Conservation (phyloP, 1,284 basidiomycete genomes). For the Ceraceosorus guamensis region DNA sequence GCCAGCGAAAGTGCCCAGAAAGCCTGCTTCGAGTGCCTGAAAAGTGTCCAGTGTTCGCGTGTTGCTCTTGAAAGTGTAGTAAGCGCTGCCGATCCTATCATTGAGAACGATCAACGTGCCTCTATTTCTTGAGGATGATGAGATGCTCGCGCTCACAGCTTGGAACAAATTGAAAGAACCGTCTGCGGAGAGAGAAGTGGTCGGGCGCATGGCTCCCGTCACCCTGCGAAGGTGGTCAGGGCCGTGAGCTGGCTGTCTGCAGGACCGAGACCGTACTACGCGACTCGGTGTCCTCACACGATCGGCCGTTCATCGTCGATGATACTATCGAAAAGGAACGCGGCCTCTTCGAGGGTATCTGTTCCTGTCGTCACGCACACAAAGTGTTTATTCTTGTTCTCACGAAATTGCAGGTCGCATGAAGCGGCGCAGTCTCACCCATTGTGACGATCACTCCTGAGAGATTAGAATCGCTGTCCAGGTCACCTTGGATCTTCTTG, state of each 20-base stretch:
- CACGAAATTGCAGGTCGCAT: too few species aligned
- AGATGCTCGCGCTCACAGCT: slow-evolving; percentile 33
- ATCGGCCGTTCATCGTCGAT: slow-evolving; percentile 39
- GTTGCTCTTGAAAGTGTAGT: slow-evolving; percentile 43
- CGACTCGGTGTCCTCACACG: slow-evolving; percentile 11
- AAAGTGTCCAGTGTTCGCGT: slow-evolving; percentile 41
- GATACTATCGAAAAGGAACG: slow-evolving; percentile 29
- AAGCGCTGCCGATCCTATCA: slow-evolving; percentile 42
- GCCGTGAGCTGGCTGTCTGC: too few species aligned
- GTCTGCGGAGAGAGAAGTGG: slow-evolving; percentile 39
- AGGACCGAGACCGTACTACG: too few species aligned
- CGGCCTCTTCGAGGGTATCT: slow-evolving; percentile 46
- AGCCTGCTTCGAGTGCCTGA: slow-evolving; percentile 40
- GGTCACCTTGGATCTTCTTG: neutral
- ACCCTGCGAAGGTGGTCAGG: slow-evolving; percentile 4
- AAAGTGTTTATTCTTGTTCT: too few species aligned
- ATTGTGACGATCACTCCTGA: neutral
- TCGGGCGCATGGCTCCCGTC: slow-evolving; percentile 48
- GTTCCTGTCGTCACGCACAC: slow-evolving; percentile 15
- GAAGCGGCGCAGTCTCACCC: too few species aligned
- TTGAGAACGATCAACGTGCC: slow-evolving; percentile 44
- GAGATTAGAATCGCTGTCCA: neutral
- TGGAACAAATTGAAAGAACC: slow-evolving; percentile 45
- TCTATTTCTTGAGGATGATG: slow-evolving; percentile 24
- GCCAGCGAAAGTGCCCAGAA: slow-evolving; percentile 25